Percentiles rank a stretch among this genome's conserved stretches.
Evolutionary conservation across 1,284 basidiomycete species (phyloP).

Genomic region (Cryptococcus hybrid): DNA sequence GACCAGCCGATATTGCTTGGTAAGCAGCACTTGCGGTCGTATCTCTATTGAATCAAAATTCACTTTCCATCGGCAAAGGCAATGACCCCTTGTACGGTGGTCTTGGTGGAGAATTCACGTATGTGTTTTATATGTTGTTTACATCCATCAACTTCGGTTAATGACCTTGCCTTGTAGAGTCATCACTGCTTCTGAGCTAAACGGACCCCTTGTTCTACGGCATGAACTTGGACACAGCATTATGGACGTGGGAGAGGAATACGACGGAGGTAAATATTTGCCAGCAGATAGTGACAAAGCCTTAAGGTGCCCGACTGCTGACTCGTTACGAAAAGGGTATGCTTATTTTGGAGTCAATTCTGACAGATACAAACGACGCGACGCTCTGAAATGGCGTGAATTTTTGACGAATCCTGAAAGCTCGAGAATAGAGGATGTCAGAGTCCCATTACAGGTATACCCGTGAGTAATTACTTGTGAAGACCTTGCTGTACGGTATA

Average conservation of each 20-base stretch:
- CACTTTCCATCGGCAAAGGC: constrained; percentile 50
- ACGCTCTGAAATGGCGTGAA: constrained; percentile 63
- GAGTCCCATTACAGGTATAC: constrained; percentile 73
- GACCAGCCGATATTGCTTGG: constrained; percentile 76
- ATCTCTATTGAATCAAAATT: background rate
- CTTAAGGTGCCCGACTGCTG: background rate
- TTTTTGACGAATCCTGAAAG: constrained; percentile 59
- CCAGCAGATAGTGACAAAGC: background rate
- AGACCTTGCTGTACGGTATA: background rate
- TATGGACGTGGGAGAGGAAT: constrained; percentile 73
- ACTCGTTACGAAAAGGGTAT: constrained; percentile 47
- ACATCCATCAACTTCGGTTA: background rate
- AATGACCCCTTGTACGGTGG: constrained; percentile 82
- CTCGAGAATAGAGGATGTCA: constrained; percentile 62
- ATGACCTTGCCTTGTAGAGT: constrained; percentile 55
- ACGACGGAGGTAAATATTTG: constrained; percentile 61
- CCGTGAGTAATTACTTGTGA: constrained; percentile 20
- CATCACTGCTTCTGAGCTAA: constrained; percentile 72
- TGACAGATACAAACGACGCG: constrained; percentile 26
- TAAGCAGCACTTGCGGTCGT: constrained; percentile 34
- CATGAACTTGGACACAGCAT: constrained; percentile 68
- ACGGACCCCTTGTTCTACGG: constrained; percentile 72
- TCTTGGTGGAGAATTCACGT: constrained; percentile 79
- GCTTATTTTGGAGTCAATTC: constrained; percentile 74
- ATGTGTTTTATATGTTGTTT: constrained; percentile 38